phyloP scores from a whole-genome alignment of 768 basidiomycete species.

The Suillus occidentalis region DNA sequence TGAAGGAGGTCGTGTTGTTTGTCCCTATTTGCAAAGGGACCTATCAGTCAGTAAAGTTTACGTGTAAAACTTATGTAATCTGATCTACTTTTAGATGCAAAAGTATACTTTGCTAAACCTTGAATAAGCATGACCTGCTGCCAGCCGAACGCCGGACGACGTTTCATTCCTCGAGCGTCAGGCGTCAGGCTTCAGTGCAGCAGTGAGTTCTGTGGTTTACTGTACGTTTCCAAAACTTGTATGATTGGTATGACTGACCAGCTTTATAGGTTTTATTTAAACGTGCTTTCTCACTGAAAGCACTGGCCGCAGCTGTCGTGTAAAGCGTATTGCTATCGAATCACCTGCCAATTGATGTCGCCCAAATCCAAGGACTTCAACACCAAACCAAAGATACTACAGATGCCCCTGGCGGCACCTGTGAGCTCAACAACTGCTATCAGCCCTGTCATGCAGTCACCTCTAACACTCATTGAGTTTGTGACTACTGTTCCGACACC shows the following conservation, averaged over 20 bases:
- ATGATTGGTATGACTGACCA: background rate
- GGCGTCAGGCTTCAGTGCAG: background rate
- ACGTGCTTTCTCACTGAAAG: background rate
- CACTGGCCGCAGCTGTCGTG: background rate
- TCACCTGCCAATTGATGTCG: slow-evolving; percentile 7
- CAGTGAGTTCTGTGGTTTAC: background rate
- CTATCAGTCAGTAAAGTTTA: background rate
- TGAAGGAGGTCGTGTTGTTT: background rate
- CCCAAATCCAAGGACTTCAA: slow-evolving; percentile 6
- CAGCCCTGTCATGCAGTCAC: slow-evolving; percentile 6
- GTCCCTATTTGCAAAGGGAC: background rate
- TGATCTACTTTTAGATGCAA: background rate
- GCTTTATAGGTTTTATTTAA: background rate
- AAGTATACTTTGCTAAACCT: background rate
- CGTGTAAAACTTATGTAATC: slow-evolving; percentile 2
- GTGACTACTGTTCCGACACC: slow-evolving; percentile 60
- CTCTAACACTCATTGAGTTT: slow-evolving; percentile 41
- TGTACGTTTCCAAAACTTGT: background rate
- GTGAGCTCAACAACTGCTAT: slow-evolving; percentile 3
- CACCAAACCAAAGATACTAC: slow-evolving; percentile 15
- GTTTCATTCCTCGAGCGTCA: background rate
- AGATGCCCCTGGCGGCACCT: slow-evolving; percentile 13
- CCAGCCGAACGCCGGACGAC: background rate
- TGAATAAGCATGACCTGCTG: background rate
- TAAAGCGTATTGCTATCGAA: background rate